A percentile compares a stretch with the other conserved stretches of the same genome.
phyloP scores from a whole-genome alignment of 768 basidiomycete species.

The Tephrocybe sp. region DNA sequence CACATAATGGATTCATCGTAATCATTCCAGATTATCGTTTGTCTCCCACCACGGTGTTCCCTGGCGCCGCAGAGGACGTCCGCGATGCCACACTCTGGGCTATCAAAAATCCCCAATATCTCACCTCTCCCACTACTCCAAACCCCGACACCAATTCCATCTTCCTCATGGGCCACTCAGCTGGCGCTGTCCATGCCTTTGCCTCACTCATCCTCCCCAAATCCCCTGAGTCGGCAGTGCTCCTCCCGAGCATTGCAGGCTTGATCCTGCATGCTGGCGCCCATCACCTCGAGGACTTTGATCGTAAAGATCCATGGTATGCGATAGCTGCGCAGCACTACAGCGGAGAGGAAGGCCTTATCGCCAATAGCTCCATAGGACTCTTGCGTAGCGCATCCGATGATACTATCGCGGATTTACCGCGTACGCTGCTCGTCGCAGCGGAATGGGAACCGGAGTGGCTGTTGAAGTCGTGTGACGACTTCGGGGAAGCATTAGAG shows the following conservation, averaged over 20 bases:
- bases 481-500: conserved; percentile 40
- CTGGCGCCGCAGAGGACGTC: conserved; percentile 54
- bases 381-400: conserved; percentile 38
- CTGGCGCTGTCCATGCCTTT: conserved; percentile 52
- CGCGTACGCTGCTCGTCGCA: conserved; percentile 47
- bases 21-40: conserved; percentile 72
- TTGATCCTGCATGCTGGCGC: conserved; percentile 46
- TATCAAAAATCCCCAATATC: conserved; percentile 32
- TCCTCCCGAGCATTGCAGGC: conserved; percentile 41
- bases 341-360: conserved; percentile 34
- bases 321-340: conserved; percentile 36
- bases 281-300: conserved; percentile 35
- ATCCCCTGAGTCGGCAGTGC: conserved; percentile 25
- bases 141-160: conserved; percentile 41
- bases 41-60: conserved; percentile 56
- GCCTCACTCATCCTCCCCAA: conserved; percentile 42
- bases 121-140: conserved; percentile 28
- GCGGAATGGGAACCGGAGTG: conserved; percentile 55
- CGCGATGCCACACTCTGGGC: conserved; percentile 61
- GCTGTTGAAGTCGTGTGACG: conserved; percentile 33
- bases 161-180: conserved; percentile 61
- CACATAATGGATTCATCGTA: conserved; percentile 56
- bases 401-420: conserved; percentile 37
- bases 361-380: conserved; percentile 38
- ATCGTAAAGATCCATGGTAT: conserved; percentile 22